Percentiles rank a stretch among this genome's conserved stretches.
phyloP scores from a whole-genome alignment of 345 rosid genomes.

The Balakata baccata region DNA sequence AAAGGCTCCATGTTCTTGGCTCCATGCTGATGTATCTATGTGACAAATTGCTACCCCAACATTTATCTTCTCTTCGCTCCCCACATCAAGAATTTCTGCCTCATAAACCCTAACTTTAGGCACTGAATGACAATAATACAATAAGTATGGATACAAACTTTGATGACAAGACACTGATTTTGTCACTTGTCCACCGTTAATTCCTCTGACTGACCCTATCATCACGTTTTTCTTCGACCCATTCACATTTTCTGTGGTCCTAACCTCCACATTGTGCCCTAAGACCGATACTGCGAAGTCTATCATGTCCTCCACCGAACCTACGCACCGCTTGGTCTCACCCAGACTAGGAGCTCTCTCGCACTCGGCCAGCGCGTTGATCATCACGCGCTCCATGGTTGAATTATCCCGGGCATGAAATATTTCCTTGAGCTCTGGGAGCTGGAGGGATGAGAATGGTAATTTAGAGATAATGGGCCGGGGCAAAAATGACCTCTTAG shows the following conservation, averaged over 20 bases:
- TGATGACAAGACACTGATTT: slow-evolving; percentile 36
- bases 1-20: slow-evolving; percentile 29
- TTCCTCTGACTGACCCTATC: slow-evolving; percentile 20
- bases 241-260: slow-evolving; percentile 22
- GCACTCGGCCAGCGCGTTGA: slow-evolving; percentile 26
- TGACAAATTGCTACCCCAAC: slow-evolving; percentile 32
- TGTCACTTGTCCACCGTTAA: slow-evolving; percentile 30
- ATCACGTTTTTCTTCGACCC: slow-evolving; percentile 24
- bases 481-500: slow-evolving; percentile 28
- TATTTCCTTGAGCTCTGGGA: slow-evolving; percentile 11
- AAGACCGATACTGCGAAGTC: slow-evolving; percentile 26
- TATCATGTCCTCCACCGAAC: slow-evolving; percentile 29
- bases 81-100: slow-evolving; percentile 24
- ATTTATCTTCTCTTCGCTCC: slow-evolving; percentile 17
- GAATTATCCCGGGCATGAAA: slow-evolving; percentile 23
- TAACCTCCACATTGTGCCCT: slow-evolving; percentile 20
- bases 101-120: slow-evolving; percentile 30
- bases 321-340: slow-evolving; percentile 31
- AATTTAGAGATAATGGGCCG: slow-evolving; percentile 20
- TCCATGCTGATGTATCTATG: slow-evolving; percentile 33
- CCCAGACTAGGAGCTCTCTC: slow-evolving; percentile 27
- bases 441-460: slow-evolving; percentile 20
- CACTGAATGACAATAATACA: slow-evolving; percentile 36
- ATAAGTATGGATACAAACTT: slow-evolving; percentile 29
- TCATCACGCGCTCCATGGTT: slow-evolving; percentile 20